A percentile compares a stretch with the other conserved stretches of the same genome.
phyloP scores from a whole-genome alignment of 495 filamentous ascomycete species.

The Podospora australis region DNA sequence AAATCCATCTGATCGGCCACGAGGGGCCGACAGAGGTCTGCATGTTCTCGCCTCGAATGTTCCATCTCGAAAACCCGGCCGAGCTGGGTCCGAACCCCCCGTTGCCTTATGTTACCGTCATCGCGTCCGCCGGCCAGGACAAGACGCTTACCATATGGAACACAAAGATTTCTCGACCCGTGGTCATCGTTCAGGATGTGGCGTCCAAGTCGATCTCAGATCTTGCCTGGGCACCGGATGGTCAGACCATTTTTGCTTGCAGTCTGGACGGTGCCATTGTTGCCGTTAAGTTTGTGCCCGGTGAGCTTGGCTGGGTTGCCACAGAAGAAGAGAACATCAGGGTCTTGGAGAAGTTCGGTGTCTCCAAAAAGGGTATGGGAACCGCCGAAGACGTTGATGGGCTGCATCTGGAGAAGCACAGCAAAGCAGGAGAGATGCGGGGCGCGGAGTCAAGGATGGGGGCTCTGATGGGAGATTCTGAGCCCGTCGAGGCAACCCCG shows the following conservation, averaged over 20 bases:
- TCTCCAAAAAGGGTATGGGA: constrained; percentile 74
- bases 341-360: constrained; percentile 85
- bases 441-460: constrained; percentile 94
- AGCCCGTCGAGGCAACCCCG: constrained; percentile 30
- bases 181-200: constrained; percentile 82
- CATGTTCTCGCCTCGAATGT: constrained; percentile 89
- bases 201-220: constrained; percentile 87
- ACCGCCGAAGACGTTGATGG: constrained; percentile 86
- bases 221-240: constrained; percentile 91
- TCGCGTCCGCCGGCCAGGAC: constrained; percentile 94
- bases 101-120: constrained; percentile 89
- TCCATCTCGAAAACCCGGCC: constrained; percentile 59
- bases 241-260: constrained; percentile 75
- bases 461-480: constrained; percentile 84
- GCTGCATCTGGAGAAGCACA: constrained; percentile 79
- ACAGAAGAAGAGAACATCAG: constrained; percentile 82
- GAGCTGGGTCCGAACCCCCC: constrained; percentile 29
- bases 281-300: constrained; percentile 48
- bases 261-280: constrained; percentile 85
- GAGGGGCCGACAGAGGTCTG: constrained; percentile 96
- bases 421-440: constrained; percentile 81
- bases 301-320: constrained; percentile 49
- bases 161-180: constrained; percentile 82
- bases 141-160: constrained; percentile 96
- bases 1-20: constrained; percentile 95